A percentile compares a stretch with the other conserved stretches of the same genome.
Evolutionary conservation across 495 filamentous ascomycete species (phyloP).

Genomic region (Annulohypoxylon bovei): DNA sequence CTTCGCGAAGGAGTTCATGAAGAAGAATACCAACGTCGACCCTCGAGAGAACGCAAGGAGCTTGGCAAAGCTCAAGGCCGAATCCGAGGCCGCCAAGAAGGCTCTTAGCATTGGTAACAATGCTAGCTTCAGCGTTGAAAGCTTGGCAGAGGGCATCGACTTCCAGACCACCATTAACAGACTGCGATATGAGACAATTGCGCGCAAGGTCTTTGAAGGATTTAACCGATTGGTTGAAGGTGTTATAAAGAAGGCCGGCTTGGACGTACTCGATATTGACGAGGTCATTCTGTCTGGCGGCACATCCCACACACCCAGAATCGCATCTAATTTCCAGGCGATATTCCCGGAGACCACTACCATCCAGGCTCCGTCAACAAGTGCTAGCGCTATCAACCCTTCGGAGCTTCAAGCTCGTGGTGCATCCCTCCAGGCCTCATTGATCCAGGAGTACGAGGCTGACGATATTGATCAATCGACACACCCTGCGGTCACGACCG

Average conservation of each 20-base stretch:
- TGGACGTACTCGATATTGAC: slow-evolving; percentile 92
- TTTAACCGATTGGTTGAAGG: slow-evolving; percentile 86
- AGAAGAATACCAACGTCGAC: slow-evolving; percentile 86
- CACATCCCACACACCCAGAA: slow-evolving; percentile 91
- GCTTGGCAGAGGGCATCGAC: slow-evolving; percentile 85
- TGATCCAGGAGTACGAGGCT: slow-evolving; percentile 90
- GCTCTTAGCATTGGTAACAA: slow-evolving; percentile 87
- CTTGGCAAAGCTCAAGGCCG: slow-evolving; percentile 90
- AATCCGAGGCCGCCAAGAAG: slow-evolving; percentile 89
- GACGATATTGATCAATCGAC: slow-evolving; percentile 96
- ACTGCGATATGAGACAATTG: slow-evolving; percentile 90
- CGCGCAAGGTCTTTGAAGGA: slow-evolving; percentile 81
- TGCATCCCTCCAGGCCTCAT: slow-evolving; percentile 92
- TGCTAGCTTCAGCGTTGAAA: slow-evolving; percentile 90
- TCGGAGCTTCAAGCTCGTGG: slow-evolving; percentile 89
- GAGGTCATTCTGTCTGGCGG: slow-evolving; percentile 95
- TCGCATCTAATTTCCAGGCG: slow-evolving; percentile 75
- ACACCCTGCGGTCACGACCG: slow-evolving; percentile 93
- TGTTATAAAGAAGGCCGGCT: slow-evolving; percentile 87
- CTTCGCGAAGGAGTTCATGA: slow-evolving; percentile 98
- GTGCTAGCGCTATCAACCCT: slow-evolving; percentile 83
- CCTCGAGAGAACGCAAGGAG: slow-evolving; percentile 81
- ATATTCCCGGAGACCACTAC: slow-evolving; percentile 84
- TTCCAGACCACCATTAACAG: slow-evolving; percentile 92
- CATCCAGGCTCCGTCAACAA: slow-evolving; percentile 84